Evolutionary conservation across 768 basidiomycete species (phyloP).

Genomic region (Boletus rubescentipes): DNA sequence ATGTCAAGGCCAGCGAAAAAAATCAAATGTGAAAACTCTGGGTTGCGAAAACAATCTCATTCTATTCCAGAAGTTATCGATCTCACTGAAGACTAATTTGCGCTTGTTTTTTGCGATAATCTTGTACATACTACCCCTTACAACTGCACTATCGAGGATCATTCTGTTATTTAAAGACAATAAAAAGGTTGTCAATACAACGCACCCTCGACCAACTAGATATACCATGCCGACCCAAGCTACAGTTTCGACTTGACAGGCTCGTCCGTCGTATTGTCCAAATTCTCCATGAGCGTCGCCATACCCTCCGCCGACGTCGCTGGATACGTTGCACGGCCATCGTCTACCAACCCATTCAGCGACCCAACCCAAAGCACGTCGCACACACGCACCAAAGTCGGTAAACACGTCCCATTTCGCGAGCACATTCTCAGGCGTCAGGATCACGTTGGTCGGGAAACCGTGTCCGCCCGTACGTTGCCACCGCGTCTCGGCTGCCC

Average conservation of each 20-base stretch:
- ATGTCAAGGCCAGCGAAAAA: background rate
- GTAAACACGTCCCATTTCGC: constrained; percentile 83
- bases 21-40: background rate
- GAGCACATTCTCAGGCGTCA: constrained; percentile 79
- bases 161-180: too few species aligned
- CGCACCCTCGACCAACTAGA: too few species aligned
- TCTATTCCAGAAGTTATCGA: background rate
- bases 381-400: constrained; percentile 62
- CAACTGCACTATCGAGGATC: too few species aligned
- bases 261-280: constrained; percentile 36
- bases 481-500: constrained; percentile 92
- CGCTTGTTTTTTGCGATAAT: too few species aligned
- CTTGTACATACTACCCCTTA: too few species aligned
- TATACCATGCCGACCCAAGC: background rate
- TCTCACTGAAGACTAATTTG: background rate
- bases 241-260: constrained; percentile 54
- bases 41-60: background rate
- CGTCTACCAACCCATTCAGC: constrained; percentile 44
- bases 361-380: too few species aligned
- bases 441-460: constrained; percentile 75
- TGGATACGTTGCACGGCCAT: constrained; percentile 83
- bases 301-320: constrained; percentile 71
- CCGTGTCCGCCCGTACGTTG: constrained; percentile 84
- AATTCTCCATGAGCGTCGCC: constrained; percentile 69
- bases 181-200: too few species aligned